phyloP scores from a whole-genome alignment of 768 basidiomycete species.

The Pulveroboletus sp. region DNA sequence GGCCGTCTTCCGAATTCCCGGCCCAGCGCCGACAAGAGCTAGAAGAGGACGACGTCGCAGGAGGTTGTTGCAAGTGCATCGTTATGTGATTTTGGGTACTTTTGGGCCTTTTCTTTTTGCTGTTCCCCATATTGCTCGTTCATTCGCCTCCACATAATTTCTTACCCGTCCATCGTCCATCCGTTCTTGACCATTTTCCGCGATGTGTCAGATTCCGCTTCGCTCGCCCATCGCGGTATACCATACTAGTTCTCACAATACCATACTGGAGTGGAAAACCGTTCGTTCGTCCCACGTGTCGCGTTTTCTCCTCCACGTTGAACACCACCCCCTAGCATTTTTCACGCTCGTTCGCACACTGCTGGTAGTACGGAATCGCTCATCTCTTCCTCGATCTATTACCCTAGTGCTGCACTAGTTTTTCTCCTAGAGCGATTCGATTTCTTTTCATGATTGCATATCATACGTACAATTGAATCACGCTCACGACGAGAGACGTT shows the following conservation, averaged over 20 bases:
- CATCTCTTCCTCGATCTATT: conserved; percentile 11
- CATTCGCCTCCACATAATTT: no score
- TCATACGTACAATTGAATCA: conserved; percentile 13
- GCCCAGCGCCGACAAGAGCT: conserved; percentile 27
- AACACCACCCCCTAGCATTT: conserved; percentile 7
- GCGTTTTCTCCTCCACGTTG: neutral
- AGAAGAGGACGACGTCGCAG: conserved; percentile 44
- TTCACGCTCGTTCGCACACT: conserved; percentile 21
- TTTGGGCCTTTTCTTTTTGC: conserved; percentile 19
- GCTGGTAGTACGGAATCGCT: conserved; percentile 26
- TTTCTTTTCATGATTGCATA: conserved; percentile 5
- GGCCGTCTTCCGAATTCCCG: conserved; percentile 25
- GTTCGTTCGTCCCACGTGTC: conserved; percentile 16
- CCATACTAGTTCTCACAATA: conserved; percentile 12
- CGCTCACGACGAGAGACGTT: no score
- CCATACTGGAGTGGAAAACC: conserved; percentile 21
- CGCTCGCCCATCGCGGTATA: conserved; percentile 22
- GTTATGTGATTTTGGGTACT: conserved; percentile 61
- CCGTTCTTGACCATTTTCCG: conserved; percentile 5
- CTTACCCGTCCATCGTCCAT: conserved; percentile 16
- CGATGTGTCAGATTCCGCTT: conserved; percentile 4
- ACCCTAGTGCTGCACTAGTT: conserved; percentile 24
- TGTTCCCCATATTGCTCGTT: conserved; percentile 24
- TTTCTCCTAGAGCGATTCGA: conserved; percentile 6
- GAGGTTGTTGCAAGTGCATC: conserved; percentile 74